A percentile compares a stretch with the other conserved stretches of the same genome.
Conservation (phyloP, 2,329 filamentous ascomycete species). For the Alternaria consortialis region DNA sequence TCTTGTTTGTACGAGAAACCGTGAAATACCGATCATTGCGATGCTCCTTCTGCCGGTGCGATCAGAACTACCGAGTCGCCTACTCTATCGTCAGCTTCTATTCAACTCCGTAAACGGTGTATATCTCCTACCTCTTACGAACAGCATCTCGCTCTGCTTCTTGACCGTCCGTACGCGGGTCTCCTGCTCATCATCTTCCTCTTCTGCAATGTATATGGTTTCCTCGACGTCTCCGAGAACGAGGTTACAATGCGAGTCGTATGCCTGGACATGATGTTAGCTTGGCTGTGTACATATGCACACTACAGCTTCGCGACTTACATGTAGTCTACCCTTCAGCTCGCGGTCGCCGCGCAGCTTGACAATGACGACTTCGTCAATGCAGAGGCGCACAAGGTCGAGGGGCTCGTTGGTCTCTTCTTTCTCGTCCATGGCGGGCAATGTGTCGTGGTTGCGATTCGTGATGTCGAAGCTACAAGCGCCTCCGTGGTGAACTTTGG, state of each 20-base stretch:
- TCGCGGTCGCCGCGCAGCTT: slow-evolving; percentile 96
- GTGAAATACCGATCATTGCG: slow-evolving; percentile 31
- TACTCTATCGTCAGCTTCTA: slow-evolving; percentile 26
- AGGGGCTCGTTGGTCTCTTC: slow-evolving; percentile 88
- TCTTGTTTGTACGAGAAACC: slow-evolving; percentile 16
- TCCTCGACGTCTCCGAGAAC: slow-evolving; percentile 97
- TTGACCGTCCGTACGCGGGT: slow-evolving; percentile 73
- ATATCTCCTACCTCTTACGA: slow-evolving; percentile 78
- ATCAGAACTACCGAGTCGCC: slow-evolving; percentile 63
- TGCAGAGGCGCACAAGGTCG: slow-evolving; percentile 90
- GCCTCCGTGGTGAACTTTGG: slow-evolving; percentile 28
- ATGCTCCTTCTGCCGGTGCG: slow-evolving; percentile 49
- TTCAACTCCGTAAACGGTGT: neutral
- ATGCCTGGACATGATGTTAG: slow-evolving; percentile 70
- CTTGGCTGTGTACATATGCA: neutral
- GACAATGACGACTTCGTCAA: slow-evolving; percentile 96
- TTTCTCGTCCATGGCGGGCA: slow-evolving; percentile 77
- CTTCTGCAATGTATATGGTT: slow-evolving; percentile 92
- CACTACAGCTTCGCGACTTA: slow-evolving; percentile 53
- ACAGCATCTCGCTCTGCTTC: slow-evolving; percentile 98
- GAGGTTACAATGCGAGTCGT: slow-evolving; percentile 97
- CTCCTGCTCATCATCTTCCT: slow-evolving; percentile 81
- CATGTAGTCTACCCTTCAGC: slow-evolving; percentile 92
- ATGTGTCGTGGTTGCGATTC: slow-evolving; percentile 10
- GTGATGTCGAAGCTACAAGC: slow-evolving; percentile 17